Evolutionary conservation across 257 asterid genomes (phyloP), one percentile per base, ranked within the genome.

Genomic region (Anisodus acutangulus): DNA sequence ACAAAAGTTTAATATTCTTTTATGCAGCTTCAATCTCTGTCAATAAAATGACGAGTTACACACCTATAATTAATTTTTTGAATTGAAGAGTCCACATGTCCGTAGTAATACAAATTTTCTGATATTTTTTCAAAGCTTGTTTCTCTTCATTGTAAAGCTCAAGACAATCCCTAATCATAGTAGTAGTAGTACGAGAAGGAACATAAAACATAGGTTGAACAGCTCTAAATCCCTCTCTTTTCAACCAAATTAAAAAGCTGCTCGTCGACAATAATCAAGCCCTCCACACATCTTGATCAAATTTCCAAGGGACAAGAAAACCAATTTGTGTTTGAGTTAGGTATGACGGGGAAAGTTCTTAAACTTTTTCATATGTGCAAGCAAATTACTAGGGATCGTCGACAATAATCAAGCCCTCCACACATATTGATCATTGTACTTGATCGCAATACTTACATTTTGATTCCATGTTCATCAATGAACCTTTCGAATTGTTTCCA

Each of bases 51-150:
- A 4, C 19, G 15, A 3, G 41, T 78, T 2, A 83, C 19, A 66
- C 82, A 83, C 59, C 74, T 17, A 15, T 76, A 86, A 1, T 31
- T 83, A 41, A 66, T 39, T 4, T 12, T 78, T 19, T 78, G 22
- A n/a, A 35, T 69, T n/a, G 84, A 86, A 8, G 82, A 8, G 82
- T 86, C 79, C 88, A 85, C 11, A 51, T 45, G 26, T 85, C 63
- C 2, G 69, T 64, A 1, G 83, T 82, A 5, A 72, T 10, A 53
- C 66, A 54, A 11, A 87, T 9, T 17, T 35, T 72, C 74, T 76
- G 53, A 22, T 39, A 39, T 1, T 17, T 37, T 37, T 76, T 82
- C 79, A 64, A 9, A 13, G 74, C 57, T 2, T 8, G 2, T 37
- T n/a, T 84, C 19, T 87, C 86, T 3, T 63, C 68, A 22, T 12